Conservation (phyloP, 352 stramenopile species). For the Achlya hypogyna region DNA sequence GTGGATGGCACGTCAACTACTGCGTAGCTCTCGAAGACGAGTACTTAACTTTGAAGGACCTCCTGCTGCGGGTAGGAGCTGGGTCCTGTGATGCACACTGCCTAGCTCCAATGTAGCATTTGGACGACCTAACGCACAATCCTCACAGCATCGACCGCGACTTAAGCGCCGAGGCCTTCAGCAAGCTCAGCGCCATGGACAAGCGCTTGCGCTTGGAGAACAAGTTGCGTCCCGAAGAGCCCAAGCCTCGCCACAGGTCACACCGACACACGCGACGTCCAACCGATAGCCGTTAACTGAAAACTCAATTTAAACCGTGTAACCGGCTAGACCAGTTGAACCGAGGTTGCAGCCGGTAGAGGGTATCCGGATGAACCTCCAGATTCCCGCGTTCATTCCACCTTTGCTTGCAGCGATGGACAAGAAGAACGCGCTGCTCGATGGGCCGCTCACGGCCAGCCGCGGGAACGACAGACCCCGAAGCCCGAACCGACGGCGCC, state of each 20-base stretch:
- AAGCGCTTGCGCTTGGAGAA: background rate
- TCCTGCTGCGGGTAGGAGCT: constrained; percentile 4
- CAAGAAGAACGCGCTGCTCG: background rate
- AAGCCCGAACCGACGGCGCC: background rate
- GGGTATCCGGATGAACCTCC: background rate
- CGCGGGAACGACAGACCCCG: background rate
- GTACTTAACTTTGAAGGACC: constrained; percentile 1
- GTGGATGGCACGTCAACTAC: background rate
- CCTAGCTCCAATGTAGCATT: background rate
- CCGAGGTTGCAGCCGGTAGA: too few species aligned
- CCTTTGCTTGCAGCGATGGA: background rate
- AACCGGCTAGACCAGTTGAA: too few species aligned
- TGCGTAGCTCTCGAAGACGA: constrained; percentile 10
- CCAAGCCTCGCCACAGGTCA: background rate
- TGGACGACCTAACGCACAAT: background rate
- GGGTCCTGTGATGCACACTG: background rate
- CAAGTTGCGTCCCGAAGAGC: background rate
- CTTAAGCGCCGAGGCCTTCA: background rate
- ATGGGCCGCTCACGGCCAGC: background rate
- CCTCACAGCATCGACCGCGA: background rate
- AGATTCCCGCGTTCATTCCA: background rate
- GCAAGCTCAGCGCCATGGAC: background rate
- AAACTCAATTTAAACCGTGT: background rate
- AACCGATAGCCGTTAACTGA: background rate
- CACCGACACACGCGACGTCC: background rate